phyloP scores from a whole-genome alignment of 2,329 filamentous ascomycete species.

The Huntiella moniliformis region DNA sequence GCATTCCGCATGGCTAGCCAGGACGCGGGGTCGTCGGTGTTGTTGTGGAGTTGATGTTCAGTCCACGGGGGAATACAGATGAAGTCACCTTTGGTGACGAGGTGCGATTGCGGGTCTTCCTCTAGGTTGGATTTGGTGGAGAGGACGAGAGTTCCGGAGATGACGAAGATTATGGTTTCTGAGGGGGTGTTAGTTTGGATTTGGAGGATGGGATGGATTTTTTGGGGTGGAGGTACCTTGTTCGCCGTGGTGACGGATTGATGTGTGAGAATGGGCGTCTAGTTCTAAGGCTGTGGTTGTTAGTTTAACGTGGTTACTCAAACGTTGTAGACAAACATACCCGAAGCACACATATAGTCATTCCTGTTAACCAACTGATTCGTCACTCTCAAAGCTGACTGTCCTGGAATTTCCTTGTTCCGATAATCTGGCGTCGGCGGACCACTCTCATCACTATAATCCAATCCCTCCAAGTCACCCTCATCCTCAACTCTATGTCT shows the following conservation, averaged over 20 bases:
- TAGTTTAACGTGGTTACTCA: not conserved
- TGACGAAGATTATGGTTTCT: conserved; percentile 52
- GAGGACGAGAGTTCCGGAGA: conserved; percentile 40
- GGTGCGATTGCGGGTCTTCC: conserved; percentile 31
- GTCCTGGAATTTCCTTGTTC: conserved; percentile 3
- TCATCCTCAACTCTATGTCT: conserved; percentile 3
- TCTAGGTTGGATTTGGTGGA: conserved; percentile 37
- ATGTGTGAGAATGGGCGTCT: conserved; percentile 40
- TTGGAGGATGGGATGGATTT: not conserved
- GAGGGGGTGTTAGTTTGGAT: not conserved
- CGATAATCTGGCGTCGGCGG: conserved; percentile 4
- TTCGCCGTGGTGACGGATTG: conserved; percentile 50
- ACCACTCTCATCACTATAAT: conserved; percentile 17
- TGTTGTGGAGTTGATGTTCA: conserved; percentile 52
- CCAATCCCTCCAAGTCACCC: conserved; percentile 24
- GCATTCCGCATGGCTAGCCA: conserved; percentile 50
- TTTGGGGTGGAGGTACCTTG: conserved; percentile 30
- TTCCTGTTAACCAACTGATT: conserved; percentile 35
- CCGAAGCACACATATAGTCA: conserved; percentile 46
- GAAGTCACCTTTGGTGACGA: conserved; percentile 46
- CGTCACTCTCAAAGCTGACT: conserved; percentile 6
- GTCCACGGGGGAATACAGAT: conserved; percentile 50
- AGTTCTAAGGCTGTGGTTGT: conserved; percentile 24
- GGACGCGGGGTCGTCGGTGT: conserved; percentile 38
- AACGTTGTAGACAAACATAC: conserved; percentile 22